Evolutionary conservation across 2,329 filamentous ascomycete species (phyloP).

Genomic region (Alternaria burnsii): DNA sequence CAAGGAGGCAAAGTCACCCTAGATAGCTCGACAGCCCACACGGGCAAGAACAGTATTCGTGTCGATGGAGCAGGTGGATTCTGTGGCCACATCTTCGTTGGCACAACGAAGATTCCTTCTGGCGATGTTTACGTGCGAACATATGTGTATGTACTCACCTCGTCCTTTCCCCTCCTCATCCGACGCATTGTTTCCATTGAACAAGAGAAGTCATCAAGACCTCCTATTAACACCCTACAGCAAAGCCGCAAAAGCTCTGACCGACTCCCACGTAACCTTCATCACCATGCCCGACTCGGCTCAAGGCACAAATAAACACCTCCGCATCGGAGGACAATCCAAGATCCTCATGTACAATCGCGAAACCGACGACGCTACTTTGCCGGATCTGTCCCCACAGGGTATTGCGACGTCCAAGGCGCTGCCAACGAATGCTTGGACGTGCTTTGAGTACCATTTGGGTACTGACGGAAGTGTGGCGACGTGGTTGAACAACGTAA

Average conservation of each 20-base stretch:
- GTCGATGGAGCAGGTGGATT: conserved; percentile 68
- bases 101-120: conserved; percentile 63
- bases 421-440: conserved; percentile 62
- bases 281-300: conserved; percentile 70
- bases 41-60: conserved; percentile 77
- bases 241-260: conserved; percentile 66
- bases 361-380: conserved; percentile 68
- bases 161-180: conserved; percentile 17
- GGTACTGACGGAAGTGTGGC: conserved; percentile 66
- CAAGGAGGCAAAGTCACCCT: conserved; percentile 66
- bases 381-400: conserved; percentile 67
- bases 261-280: conserved; percentile 67
- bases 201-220: not conserved
- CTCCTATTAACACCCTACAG: conserved; percentile 41
- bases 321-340: conserved; percentile 68
- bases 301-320: conserved; percentile 65
- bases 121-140: conserved; percentile 67
- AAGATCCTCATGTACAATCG: conserved; percentile 72
- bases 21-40: conserved; percentile 64
- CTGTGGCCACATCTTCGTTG: conserved; percentile 66
- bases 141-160: conserved; percentile 59
- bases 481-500: conserved; percentile 66
- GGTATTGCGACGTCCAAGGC: conserved; percentile 64
- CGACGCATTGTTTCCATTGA: not conserved
- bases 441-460: conserved; percentile 70